These are phyloP conservation scores for Penicillium manginii DNA, from an alignment of 495 filamentous ascomycete genomes.

Conservation along the genomic window DNA sequence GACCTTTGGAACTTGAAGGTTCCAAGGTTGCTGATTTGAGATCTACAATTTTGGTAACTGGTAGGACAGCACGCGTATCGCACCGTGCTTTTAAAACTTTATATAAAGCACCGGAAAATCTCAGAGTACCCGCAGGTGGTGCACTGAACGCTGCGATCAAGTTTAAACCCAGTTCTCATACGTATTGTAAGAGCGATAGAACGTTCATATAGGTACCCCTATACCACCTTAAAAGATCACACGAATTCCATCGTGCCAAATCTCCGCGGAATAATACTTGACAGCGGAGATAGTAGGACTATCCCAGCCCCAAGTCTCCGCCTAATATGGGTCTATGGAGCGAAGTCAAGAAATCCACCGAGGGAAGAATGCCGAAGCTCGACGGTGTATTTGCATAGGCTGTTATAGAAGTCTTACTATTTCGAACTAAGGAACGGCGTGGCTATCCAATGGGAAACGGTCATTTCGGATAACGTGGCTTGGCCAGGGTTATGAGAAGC, in stretches of 20 bases:
- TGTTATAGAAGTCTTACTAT: neutral
- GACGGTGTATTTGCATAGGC: neutral
- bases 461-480: neutral
- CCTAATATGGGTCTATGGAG: neutral
- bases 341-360: neutral
- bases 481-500: conserved; percentile 17
- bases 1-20: no score
- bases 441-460: no score
- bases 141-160: neutral
- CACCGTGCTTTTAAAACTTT: no score
- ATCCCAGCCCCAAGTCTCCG: no score
- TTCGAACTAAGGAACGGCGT: neutral
- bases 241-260: neutral
- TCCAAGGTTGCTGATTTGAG: no score
- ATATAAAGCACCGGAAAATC: no score
- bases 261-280: neutral
- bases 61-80: no score
- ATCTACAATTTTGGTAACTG: no score
- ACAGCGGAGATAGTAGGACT: neutral
- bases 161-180: neutral
- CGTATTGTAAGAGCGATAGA: no score
- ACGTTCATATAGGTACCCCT: neutral
- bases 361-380: neutral
- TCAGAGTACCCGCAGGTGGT: no score
- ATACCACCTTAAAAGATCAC: neutral